phyloP scores from a whole-genome alignment of 2,329 filamentous ascomycete genomes.

The Colletotrichum filicis region DNA sequence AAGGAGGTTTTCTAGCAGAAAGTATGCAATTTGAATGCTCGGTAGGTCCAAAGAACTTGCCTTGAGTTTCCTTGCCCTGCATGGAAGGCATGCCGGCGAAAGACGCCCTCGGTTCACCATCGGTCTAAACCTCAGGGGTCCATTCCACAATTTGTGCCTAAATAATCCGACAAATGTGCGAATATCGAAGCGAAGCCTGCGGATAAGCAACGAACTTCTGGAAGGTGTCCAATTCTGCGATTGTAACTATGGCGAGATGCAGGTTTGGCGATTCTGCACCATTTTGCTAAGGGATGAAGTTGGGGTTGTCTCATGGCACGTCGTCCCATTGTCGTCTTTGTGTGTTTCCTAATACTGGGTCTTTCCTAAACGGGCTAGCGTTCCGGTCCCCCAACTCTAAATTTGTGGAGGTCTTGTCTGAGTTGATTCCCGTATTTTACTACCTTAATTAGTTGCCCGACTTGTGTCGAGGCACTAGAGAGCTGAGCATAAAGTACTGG shows the following conservation, averaged over 20 bases:
- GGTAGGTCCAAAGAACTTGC: conserved; percentile 5
- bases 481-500: no score
- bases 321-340: not conserved
- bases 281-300: not conserved
- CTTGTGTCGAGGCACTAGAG: no score
- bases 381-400: no score
- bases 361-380: no score
- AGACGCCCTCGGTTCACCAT: conserved; percentile 40
- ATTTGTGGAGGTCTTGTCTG: no score
- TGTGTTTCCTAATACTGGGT: no score
- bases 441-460: no score
- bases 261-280: not conserved
- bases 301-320: not conserved
- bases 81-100: conserved; percentile 40
- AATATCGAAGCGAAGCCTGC: not conserved
- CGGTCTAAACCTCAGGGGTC: not conserved
- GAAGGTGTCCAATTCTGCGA: no score
- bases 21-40: not conserved
- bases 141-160: no score
- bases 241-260: not conserved
- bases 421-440: no score
- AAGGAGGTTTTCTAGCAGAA: not conserved
- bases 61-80: conserved; percentile 39
- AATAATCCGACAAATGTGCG: not conserved
- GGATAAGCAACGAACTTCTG: no score